A percentile compares a stretch with the other conserved stretches of the same genome.
Conservation (phyloP, 352 stramenopile genomes). For the Pythium plurisporium region DNA sequence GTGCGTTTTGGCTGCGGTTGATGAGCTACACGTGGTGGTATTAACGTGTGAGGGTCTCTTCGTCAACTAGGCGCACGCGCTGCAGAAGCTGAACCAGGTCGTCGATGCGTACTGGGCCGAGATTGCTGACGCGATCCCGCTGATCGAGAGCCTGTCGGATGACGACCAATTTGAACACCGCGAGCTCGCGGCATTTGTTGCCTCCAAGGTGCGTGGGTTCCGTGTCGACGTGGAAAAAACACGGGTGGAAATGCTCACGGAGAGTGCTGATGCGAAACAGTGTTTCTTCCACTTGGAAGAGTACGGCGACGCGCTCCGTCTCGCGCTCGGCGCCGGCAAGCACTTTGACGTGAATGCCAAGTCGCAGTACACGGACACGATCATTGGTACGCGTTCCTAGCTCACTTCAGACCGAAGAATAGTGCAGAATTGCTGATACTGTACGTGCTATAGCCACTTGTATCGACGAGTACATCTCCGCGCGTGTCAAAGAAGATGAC, state of each 20-base stretch:
- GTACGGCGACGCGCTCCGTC: conserved; percentile 91
- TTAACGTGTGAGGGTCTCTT: neutral
- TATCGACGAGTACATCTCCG: conserved; percentile 96
- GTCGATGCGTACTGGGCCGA: conserved; percentile 95
- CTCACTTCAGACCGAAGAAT: too few species aligned
- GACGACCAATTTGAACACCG: conserved; percentile 88
- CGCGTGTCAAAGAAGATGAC: conserved; percentile 73
- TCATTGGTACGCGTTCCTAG: conserved; percentile 86
- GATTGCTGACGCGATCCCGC: conserved; percentile 87
- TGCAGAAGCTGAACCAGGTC: conserved; percentile 90
- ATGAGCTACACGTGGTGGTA: neutral
- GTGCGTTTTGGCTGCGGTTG: conserved; percentile 24
- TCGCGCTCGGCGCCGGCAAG: conserved; percentile 93
- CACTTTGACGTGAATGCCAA: conserved; percentile 94
- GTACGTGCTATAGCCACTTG: conserved; percentile 90
- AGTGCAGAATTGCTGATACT: too few species aligned
- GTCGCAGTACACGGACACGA: conserved; percentile 96
- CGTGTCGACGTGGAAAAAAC: too few species aligned
- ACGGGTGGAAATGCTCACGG: too few species aligned
- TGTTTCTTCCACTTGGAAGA: conserved; percentile 99
- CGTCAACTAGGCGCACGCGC: conserved; percentile 63
- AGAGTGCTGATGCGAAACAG: too few species aligned
- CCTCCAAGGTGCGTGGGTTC: conserved; percentile 63
- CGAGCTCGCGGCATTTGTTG: conserved; percentile 89
- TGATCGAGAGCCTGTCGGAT: conserved; percentile 94